These are phyloP conservation scores for Zopfochytrium polystomum DNA, from an alignment of 371 early-diverging fungal species.

Conservation along the genomic window DNA sequence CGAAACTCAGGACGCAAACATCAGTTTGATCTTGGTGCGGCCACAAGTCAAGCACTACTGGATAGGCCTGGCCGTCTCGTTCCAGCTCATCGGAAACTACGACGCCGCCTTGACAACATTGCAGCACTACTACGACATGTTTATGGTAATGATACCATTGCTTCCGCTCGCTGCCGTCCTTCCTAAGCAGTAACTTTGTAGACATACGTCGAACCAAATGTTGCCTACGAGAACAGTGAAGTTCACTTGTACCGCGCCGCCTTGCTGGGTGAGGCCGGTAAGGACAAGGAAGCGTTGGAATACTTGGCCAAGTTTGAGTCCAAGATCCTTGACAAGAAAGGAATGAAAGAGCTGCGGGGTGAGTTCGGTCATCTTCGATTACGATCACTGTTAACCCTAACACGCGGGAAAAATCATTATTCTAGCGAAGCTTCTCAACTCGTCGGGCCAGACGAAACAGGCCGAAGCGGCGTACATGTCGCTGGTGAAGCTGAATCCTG, in stretches of 20 bases:
- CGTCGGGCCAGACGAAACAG: constrained; percentile 63
- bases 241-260: constrained; percentile 71
- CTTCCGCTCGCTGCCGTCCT: background rate
- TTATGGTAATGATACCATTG: constrained; percentile 66
- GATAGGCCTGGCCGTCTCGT: constrained; percentile 83
- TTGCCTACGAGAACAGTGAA: constrained; percentile 74
- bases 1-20: constrained; percentile 18
- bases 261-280: constrained; percentile 76
- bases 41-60: constrained; percentile 73
- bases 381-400: too few species aligned
- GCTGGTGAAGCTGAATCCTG: constrained; percentile 79
- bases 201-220: constrained; percentile 34
- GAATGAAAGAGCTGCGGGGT: constrained; percentile 62
- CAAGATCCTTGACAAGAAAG: constrained; percentile 68
- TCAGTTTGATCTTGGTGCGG: constrained; percentile 62
- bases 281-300: constrained; percentile 69
- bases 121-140: constrained; percentile 63
- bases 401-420: too few species aligned
- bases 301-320: constrained; percentile 68
- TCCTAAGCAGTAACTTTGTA: constrained; percentile 1
- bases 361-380: background rate
- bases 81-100: constrained; percentile 74
- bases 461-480: constrained; percentile 71
- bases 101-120: constrained; percentile 73
- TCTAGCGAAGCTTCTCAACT: too few species aligned